A percentile compares a stretch with the other conserved stretches of the same genome.
These are phyloP conservation scores for Phaffomyces antillensis DNA, from an alignment of 805 yeast species.

Conservation along the genomic window DNA sequence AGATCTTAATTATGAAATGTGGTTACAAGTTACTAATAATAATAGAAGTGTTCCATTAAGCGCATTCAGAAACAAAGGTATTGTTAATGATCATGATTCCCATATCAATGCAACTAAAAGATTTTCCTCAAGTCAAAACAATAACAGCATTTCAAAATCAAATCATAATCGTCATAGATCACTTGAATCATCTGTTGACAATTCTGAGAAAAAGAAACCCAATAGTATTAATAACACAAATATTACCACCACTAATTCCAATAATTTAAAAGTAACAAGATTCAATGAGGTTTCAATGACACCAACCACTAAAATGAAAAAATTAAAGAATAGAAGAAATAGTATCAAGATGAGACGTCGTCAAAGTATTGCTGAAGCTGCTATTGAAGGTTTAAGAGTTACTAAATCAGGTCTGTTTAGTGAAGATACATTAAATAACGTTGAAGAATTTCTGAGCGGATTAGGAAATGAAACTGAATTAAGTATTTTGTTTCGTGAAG, in stretches of 20 bases:
- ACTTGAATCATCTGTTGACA: not conserved
- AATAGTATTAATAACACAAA: no score
- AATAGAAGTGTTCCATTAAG: slow-evolving; percentile 68
- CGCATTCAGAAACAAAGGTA: slow-evolving; percentile 82
- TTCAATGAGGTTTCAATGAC: slow-evolving; percentile 14
- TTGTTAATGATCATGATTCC: slow-evolving; percentile 25
- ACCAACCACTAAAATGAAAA: slow-evolving; percentile 13
- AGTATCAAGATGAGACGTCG: slow-evolving; percentile 42
- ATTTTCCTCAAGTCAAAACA: slow-evolving; percentile 9
- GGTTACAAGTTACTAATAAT: slow-evolving; percentile 28
- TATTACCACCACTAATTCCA: no score
- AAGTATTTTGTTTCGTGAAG: slow-evolving; percentile 28
- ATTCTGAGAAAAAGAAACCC: slow-evolving; percentile 4
- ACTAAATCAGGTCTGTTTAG: slow-evolving; percentile 73
- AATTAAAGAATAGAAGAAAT: slow-evolving; percentile 14
- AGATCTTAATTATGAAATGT: slow-evolving; percentile 27
- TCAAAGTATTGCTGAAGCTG: slow-evolving; percentile 68
- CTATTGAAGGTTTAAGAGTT: slow-evolving; percentile 65
- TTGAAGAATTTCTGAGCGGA: slow-evolving; percentile 61
- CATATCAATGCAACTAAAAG: slow-evolving; percentile 23
- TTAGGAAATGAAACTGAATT: slow-evolving; percentile 36
- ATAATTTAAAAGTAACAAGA: slow-evolving; percentile 9
- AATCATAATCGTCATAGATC: not conserved
- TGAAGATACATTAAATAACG: slow-evolving; percentile 66
- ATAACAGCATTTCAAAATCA: not conserved